Conservation (phyloP, 2,329 filamentous ascomycete species). For the Claviceps arundinis region DNA sequence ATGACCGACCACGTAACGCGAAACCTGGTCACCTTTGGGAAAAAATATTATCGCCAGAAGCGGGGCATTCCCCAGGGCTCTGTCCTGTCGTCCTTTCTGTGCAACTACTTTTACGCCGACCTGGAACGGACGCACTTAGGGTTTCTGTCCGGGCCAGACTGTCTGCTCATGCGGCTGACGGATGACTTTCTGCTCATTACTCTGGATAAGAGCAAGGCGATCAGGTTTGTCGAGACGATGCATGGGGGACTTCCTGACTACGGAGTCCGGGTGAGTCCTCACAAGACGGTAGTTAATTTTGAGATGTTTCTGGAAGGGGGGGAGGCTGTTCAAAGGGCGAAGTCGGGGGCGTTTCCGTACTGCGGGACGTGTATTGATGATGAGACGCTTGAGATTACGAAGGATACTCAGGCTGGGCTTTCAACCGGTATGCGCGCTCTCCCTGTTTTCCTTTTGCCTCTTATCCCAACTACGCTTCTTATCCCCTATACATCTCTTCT, state of each 20-base stretch:
- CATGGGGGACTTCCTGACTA: conserved; percentile 65
- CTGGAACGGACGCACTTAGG: conserved; percentile 57
- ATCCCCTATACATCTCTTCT: too few species aligned
- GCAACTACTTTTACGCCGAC: conserved; percentile 92
- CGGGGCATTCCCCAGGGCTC: conserved; percentile 89
- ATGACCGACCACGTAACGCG: conserved; percentile 67
- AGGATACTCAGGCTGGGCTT: conserved; percentile 40
- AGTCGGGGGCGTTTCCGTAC: conserved; percentile 57
- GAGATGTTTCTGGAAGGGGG: conserved; percentile 42
- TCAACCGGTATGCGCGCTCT: conserved; percentile 1
- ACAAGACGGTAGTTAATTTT: conserved; percentile 82
- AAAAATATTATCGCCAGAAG: conserved; percentile 78
- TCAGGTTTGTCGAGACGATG: conserved; percentile 66
- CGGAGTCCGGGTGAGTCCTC: conserved; percentile 61
- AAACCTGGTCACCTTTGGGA: conserved; percentile 81
- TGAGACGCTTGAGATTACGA: conserved; percentile 58
- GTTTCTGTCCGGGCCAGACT: conserved; percentile 47
- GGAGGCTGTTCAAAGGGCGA: conserved; percentile 31
- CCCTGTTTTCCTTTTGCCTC: neutral
- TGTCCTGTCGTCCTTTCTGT: conserved; percentile 71
- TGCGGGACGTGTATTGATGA: conserved; percentile 73
- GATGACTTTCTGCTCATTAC: conserved; percentile 92
- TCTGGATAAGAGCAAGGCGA: conserved; percentile 50
- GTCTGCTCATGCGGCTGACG: conserved; percentile 66
- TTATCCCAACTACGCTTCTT: too few species aligned